phyloP scores from a whole-genome alignment of 305 asterid species.

The Caryopteris hybrid region DNA sequence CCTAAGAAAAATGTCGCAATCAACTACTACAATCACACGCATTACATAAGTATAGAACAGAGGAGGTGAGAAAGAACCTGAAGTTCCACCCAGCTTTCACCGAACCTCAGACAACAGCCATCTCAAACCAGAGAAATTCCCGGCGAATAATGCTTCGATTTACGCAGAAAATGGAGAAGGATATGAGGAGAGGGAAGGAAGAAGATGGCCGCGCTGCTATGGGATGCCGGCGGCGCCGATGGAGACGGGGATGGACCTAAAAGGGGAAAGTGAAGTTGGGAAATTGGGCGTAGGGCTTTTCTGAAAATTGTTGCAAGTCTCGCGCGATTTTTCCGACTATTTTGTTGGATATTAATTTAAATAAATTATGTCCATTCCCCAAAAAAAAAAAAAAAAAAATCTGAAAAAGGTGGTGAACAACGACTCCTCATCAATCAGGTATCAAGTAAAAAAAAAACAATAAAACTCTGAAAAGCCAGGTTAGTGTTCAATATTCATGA shows the following conservation, averaged over 20 bases:
- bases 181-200: not conserved
- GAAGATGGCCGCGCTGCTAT: constrained; percentile 13
- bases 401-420: no score
- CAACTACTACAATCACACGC: not conserved
- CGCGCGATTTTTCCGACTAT: not conserved
- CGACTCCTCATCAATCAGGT: no score
- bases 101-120: constrained; percentile 21
- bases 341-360: not conserved
- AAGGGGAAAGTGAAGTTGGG: constrained; percentile 11
- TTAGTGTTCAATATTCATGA: no score
- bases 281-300: constrained; percentile 28
- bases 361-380: no score
- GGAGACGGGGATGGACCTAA: constrained; percentile 1
- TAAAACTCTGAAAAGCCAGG: no score
- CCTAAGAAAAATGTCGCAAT: not conserved
- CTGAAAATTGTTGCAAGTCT: not conserved
- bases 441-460: no score
- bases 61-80: constrained; percentile 11
- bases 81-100: constrained; percentile 8
- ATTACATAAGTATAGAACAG: not conserved
- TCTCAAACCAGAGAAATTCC: constrained; percentile 13
- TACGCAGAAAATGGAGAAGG: not conserved
- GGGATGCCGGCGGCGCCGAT: constrained; percentile 13
- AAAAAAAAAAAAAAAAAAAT: no score
- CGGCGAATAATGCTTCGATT: constrained; percentile 4